These are phyloP conservation scores for Phytophthora cryptogea DNA, from an alignment of 352 stramenopile species.

Conservation along the genomic window DNA sequence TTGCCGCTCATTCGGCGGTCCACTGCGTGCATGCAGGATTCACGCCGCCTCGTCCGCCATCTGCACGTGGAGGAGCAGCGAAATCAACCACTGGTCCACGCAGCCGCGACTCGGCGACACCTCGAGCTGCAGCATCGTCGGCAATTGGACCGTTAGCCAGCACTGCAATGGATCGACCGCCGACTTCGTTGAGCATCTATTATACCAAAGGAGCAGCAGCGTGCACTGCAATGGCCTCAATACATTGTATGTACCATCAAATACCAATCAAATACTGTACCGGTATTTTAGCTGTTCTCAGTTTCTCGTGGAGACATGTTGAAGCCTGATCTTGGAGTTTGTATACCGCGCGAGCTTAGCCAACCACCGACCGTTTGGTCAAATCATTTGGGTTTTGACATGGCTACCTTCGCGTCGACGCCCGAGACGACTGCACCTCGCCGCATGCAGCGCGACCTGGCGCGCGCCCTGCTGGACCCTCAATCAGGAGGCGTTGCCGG, in stretches of 20 bases:
- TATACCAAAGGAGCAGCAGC: neutral
- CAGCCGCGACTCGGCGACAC: constrained; percentile 24
- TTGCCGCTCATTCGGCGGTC: constrained; percentile 8
- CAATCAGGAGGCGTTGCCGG: constrained; percentile 35
- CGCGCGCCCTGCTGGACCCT: constrained; percentile 31
- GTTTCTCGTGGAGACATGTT: constrained; percentile 18
- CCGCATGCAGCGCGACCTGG: constrained; percentile 37
- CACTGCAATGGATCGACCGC: constrained; percentile 19
- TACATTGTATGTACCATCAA: too few relatives aligned
- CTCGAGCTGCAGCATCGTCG: constrained; percentile 6
- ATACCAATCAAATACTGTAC: neutral
- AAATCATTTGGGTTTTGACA: constrained; percentile 21
- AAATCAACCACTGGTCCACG: constrained; percentile 27
- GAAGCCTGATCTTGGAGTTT: constrained; percentile 23
- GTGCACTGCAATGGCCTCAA: neutral
- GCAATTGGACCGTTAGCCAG: neutral
- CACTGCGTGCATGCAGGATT: constrained; percentile 11
- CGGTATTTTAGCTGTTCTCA: neutral
- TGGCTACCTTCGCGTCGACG: constrained; percentile 20
- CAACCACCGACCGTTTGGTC: constrained; percentile 12
- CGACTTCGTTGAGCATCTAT: neutral
- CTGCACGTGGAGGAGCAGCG: constrained; percentile 15
- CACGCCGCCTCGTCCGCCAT: constrained; percentile 24
- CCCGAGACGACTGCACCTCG: constrained; percentile 3
- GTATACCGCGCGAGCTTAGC: constrained; percentile 17